A percentile compares a stretch with the other conserved stretches of the same genome.
Evolutionary conservation across 129 eudicot genomes (phyloP).

Genomic region (Flaveria ramosissima): DNA sequence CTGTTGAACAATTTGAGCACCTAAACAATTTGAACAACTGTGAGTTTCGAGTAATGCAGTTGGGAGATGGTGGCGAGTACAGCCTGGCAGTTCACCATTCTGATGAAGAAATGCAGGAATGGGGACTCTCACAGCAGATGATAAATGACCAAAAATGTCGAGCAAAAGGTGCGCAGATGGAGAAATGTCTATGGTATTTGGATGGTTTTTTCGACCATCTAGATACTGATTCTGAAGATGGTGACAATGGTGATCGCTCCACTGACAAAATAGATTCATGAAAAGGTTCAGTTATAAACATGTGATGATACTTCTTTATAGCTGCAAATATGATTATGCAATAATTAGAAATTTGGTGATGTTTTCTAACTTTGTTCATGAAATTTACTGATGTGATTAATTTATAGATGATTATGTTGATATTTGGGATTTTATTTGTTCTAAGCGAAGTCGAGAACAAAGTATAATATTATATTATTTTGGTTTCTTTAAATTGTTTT

Average conservation of each 20-base stretch:
- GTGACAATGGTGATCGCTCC: constrained; percentile 18
- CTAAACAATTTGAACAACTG: constrained; percentile 66
- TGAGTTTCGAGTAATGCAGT: constrained; percentile 76
- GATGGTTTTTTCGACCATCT: constrained; percentile 61
- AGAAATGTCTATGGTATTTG: constrained; percentile 62
- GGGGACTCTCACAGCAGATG: constrained; percentile 84
- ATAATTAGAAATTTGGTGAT: not conserved
- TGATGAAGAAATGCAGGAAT: constrained; percentile 57
- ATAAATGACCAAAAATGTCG: constrained; percentile 67
- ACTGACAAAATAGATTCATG: constrained; percentile 10
- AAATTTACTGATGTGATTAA: not conserved
- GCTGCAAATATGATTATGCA: constrained; percentile 9
- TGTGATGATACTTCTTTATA: constrained; percentile 6
- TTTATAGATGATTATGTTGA: constrained; percentile 16
- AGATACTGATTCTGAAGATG: constrained; percentile 41
- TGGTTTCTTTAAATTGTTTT: not conserved
- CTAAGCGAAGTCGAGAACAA: not conserved
- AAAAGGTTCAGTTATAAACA: constrained; percentile 12
- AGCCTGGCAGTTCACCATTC: constrained; percentile 75
- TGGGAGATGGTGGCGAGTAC: constrained; percentile 77
- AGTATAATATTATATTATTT: not conserved
- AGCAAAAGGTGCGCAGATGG: constrained; percentile 49
- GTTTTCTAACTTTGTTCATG: not conserved
- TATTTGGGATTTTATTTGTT: constrained; percentile 1
- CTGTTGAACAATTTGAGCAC: constrained; percentile 77